phyloP scores from a whole-genome alignment of 2,329 filamentous ascomycete genomes.

The Penicillium sp. region DNA sequence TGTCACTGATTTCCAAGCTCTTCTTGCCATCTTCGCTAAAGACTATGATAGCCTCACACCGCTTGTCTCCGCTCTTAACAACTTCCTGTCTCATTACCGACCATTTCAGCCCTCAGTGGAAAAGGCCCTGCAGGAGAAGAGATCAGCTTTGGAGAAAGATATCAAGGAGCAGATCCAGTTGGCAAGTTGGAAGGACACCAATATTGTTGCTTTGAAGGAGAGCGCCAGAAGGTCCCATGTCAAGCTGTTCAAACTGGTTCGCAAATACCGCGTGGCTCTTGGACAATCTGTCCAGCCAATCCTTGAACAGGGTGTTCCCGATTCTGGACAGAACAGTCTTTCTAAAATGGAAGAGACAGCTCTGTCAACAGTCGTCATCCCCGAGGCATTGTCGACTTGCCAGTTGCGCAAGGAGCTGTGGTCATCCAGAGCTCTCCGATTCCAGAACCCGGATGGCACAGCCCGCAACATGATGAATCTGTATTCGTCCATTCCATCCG shows the following conservation, averaged over 20 bases:
- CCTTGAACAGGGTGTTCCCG: conserved; percentile 31
- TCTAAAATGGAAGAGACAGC: conserved; percentile 7
- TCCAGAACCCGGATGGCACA: conserved; percentile 66
- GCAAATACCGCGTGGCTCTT: conserved; percentile 79
- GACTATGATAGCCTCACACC: conserved; percentile 57
- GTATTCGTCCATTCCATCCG: conserved; percentile 49
- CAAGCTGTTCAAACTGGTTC: conserved; percentile 84
- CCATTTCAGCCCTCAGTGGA: conserved; percentile 64
- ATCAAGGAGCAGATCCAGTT: conserved; percentile 90
- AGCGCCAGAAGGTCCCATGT: conserved; percentile 86
- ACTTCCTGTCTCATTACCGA: conserved; percentile 71
- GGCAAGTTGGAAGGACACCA: conserved; percentile 97
- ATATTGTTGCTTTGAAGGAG: conserved; percentile 81
- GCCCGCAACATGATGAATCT: conserved; percentile 69
- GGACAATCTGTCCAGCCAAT: conserved; percentile 69
- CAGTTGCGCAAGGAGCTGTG: conserved; percentile 30
- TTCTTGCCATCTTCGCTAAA: conserved; percentile 58
- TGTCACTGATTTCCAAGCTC: conserved; percentile 57
- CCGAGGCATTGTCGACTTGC: conserved; percentile 33
- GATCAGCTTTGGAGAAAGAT: conserved; percentile 74
- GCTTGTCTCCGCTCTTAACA: conserved; percentile 63
- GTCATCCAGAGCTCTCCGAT: conserved; percentile 55
- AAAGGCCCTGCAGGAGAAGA: conserved; percentile 63
- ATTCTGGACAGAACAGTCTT: conserved; percentile 28
- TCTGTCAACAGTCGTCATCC: conserved; percentile 21